Percentiles rank a stretch among this genome's conserved stretches.
Conservation (phyloP, 1,284 basidiomycete genomes). For the Apiotrichum montevideense region DNA sequence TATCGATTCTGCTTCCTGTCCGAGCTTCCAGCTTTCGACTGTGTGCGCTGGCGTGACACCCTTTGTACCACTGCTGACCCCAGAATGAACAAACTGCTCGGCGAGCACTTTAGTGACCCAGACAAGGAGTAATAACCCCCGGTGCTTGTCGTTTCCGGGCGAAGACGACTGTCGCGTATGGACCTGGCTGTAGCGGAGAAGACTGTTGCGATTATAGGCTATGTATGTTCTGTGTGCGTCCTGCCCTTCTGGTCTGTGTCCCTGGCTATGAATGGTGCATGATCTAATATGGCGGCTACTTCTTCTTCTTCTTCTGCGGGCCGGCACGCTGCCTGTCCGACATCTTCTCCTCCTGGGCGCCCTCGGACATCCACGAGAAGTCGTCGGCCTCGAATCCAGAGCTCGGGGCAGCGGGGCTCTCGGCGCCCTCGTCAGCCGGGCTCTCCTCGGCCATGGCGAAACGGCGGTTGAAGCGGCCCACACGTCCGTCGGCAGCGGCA, state of each 20-base stretch:
- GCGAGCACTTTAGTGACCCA: slow-evolving; percentile 35
- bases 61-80: not conserved
- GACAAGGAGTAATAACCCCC: slow-evolving; percentile 22
- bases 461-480: slow-evolving; percentile 69
- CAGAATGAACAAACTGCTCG: slow-evolving; percentile 47
- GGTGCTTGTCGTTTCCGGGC: no score
- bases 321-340: slow-evolving; percentile 24
- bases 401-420: not conserved
- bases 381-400: slow-evolving; percentile 28
- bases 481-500: slow-evolving; percentile 60
- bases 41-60: no score
- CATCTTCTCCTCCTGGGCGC: slow-evolving; percentile 42
- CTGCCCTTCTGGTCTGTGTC: no score
- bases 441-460: slow-evolving; percentile 46
- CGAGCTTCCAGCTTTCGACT: no score
- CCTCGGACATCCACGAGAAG: slow-evolving; percentile 46
- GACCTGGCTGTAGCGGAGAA: no score
- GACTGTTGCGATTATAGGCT: no score
- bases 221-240: no score
- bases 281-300: slow-evolving; percentile 1
- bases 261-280: slow-evolving; percentile 1
- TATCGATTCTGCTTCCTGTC: no score
- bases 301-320: slow-evolving; percentile 28
- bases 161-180: no score
- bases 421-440: not conserved